phyloP scores from a whole-genome alignment of 179 eudicot genomes.

The Corrigiola litoralis region DNA sequence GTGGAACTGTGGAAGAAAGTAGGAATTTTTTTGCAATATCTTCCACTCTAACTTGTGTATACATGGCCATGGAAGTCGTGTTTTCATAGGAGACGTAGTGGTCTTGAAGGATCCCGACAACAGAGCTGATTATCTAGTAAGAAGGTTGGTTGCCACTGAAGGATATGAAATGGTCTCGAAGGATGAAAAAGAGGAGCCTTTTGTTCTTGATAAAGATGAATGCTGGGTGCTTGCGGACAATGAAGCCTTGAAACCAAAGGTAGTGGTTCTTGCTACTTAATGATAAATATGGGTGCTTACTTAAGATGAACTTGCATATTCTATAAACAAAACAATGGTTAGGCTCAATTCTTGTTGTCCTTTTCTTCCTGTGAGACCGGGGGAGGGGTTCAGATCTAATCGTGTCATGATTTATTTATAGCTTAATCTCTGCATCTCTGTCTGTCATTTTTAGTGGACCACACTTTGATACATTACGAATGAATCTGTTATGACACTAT shows the following conservation, averaged over 20 bases:
- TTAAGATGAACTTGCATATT: neutral
- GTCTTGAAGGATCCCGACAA: slow-evolving; percentile 76
- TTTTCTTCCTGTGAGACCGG: too few species aligned
- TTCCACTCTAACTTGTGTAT: neutral
- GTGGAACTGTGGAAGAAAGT: too few species aligned
- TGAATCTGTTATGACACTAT: too few species aligned
- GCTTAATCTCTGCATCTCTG: too few species aligned
- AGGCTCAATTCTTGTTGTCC: too few species aligned
- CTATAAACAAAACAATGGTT: slow-evolving; percentile 6
- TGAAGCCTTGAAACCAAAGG: slow-evolving; percentile 67
- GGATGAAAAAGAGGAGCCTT: slow-evolving; percentile 86
- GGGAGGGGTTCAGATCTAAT: too few species aligned
- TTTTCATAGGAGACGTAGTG: slow-evolving; percentile 81
- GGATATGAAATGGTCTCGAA: slow-evolving; percentile 96
- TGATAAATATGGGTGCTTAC: neutral
- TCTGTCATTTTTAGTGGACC: too few species aligned
- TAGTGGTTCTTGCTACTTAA: slow-evolving; percentile 10
- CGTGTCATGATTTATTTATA: too few species aligned
- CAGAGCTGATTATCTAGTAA: slow-evolving; percentile 48
- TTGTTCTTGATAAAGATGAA: slow-evolving; percentile 70
- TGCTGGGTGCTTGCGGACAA: slow-evolving; percentile 96
- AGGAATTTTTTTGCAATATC: neutral
- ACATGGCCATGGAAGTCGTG: slow-evolving; percentile 39
- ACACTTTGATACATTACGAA: too few species aligned
- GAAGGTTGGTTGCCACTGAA: slow-evolving; percentile 86